Evolutionary conservation across 1,284 basidiomycete genomes (phyloP).

Genomic region (Moesziomyces aphidis): DNA sequence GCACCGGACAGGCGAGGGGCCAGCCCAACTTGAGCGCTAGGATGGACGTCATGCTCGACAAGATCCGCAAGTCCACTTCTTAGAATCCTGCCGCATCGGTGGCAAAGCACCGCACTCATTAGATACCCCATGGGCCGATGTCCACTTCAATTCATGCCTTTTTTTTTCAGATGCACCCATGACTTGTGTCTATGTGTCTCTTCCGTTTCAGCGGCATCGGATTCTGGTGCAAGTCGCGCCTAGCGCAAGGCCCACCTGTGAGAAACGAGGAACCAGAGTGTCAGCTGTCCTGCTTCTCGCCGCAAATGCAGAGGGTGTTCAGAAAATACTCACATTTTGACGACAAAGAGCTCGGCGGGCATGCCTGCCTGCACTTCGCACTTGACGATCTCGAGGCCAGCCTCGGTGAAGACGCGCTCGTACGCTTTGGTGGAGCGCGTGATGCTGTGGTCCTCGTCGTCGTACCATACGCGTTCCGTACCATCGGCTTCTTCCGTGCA

Average conservation of each 20-base stretch:
- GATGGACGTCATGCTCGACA: constrained; percentile 66
- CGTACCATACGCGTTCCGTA: constrained; percentile 62
- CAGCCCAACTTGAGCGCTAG: constrained; percentile 65
- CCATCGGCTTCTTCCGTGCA: constrained; percentile 62
- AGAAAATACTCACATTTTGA: constrained; percentile 58
- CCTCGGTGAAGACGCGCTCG: constrained; percentile 62
- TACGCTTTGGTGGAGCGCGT: constrained; percentile 62
- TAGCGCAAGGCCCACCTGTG: constrained; percentile 34
- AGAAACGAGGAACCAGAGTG: background rate
- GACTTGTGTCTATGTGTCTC: background rate
- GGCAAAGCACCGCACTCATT: background rate
- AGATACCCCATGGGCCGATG: constrained; percentile 20
- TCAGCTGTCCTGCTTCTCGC: background rate
- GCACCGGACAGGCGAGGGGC: constrained; percentile 53
- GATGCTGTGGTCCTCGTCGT: constrained; percentile 66
- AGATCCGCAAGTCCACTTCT: constrained; percentile 47
- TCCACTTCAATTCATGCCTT: background rate
- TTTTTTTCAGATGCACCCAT: background rate
- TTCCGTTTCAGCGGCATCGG: background rate
- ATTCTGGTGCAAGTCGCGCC: background rate
- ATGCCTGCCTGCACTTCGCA: constrained; percentile 62
- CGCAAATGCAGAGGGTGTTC: background rate
- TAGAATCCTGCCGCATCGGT: background rate
- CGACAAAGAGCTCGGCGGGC: constrained; percentile 65
- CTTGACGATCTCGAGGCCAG: constrained; percentile 59